Conservation (phyloP, 2,329 filamentous ascomycete genomes). For the Fusarium globosum region DNA sequence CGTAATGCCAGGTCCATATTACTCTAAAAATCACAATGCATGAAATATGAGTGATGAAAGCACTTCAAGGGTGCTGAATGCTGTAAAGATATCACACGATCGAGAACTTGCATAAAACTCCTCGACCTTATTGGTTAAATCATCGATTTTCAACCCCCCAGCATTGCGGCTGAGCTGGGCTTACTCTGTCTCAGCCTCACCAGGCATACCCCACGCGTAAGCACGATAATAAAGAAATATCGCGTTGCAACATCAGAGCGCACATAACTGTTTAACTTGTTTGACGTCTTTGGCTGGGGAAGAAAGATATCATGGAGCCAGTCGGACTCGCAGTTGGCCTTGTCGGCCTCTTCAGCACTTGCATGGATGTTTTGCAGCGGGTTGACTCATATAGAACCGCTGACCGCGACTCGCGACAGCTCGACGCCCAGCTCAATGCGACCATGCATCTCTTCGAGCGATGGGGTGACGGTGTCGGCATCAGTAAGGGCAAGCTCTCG, state of each 20-base stretch:
- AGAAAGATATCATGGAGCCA: neutral
- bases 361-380: neutral
- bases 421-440: neutral
- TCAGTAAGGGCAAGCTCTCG: neutral
- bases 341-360: neutral
- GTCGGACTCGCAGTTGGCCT: neutral
- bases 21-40: too few species aligned
- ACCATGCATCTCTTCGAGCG: neutral
- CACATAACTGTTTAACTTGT: too few species aligned
- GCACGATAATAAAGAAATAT: rapidly evolving
- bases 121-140: rapidly evolving
- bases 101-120: too few species aligned
- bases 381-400: neutral
- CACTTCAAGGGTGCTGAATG: neutral
- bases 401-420: neutral
- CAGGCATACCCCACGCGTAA: neutral
- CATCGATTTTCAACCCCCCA: neutral
- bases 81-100: neutral
- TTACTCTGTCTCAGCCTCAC: neutral
- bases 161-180: neutral
- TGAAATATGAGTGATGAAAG: too few species aligned
- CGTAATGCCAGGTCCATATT: neutral
- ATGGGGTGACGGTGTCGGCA: neutral
- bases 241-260: rapidly evolving
- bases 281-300: rapidly evolving